Conservation (phyloP, 1,284 basidiomycete species). For the Pseudozyma thailandica region DNA sequence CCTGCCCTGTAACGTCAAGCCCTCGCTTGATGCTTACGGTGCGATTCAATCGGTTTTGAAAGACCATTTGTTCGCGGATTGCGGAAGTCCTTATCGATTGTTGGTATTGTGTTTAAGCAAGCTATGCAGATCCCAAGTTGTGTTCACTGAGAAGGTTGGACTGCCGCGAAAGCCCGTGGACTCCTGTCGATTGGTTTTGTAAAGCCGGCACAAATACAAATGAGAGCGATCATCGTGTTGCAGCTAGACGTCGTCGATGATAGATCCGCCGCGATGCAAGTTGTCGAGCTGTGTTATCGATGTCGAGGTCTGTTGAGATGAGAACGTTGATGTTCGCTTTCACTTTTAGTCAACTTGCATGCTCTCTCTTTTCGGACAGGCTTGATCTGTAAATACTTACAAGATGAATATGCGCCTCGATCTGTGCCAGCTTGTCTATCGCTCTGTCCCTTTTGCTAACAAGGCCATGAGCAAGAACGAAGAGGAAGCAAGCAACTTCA, state of each 20-base stretch:
- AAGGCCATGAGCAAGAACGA: not conserved
- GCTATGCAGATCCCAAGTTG: too few relatives aligned
- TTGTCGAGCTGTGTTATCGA: slow-evolving; percentile 53
- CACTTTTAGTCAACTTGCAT: too few relatives aligned
- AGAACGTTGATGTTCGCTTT: not conserved
- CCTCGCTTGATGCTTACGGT: too few relatives aligned
- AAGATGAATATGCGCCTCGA: slow-evolving; percentile 50
- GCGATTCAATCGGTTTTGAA: too few relatives aligned
- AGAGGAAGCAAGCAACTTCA: not conserved
- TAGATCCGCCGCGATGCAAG: slow-evolving; percentile 43
- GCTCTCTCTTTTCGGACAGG: not conserved
- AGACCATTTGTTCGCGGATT: too few relatives aligned
- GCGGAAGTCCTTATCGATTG: too few relatives aligned
- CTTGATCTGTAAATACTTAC: slow-evolving; percentile 9
- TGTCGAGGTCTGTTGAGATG: slow-evolving; percentile 29
- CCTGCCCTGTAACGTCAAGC: too few relatives aligned
- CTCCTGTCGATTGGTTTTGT: slow-evolving; percentile 1
- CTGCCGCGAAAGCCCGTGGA: too few relatives aligned
- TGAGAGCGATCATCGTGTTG: not conserved
- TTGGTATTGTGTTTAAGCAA: too few relatives aligned
- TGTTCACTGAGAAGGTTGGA: too few relatives aligned
- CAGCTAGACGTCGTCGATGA: slow-evolving; percentile 32
- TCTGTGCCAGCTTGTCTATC: slow-evolving; percentile 46
- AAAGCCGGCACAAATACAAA: slow-evolving; percentile 13
- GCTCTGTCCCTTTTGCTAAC: slow-evolving; percentile 32